These are phyloP conservation scores for Kregervanrija fluxuum DNA, from an alignment of 805 yeast genomes.

Conservation along the genomic window DNA sequence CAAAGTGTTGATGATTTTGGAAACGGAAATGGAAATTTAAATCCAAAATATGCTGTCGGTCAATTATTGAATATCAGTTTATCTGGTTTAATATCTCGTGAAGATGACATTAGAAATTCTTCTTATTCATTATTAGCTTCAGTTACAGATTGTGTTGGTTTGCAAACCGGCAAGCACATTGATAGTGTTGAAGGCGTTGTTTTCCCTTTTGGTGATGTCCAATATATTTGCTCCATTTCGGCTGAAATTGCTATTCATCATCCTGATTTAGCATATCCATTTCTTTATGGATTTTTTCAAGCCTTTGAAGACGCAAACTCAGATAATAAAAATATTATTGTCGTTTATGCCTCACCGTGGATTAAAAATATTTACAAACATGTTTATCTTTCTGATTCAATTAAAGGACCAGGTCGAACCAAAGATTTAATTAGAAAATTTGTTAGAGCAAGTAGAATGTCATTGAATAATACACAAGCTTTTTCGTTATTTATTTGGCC, in stretches of 20 bases:
- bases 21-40: slow-evolving; percentile 31
- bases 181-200: slow-evolving; percentile 51
- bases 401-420: slow-evolving; percentile 52
- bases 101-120: slow-evolving; percentile 52
- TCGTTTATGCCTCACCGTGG: slow-evolving; percentile 67
- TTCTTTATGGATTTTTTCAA: slow-evolving; percentile 41
- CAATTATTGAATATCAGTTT: slow-evolving; percentile 57
- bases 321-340: slow-evolving; percentile 32
- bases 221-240: slow-evolving; percentile 53
- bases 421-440: slow-evolving; percentile 56
- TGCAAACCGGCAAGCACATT: slow-evolving; percentile 52
- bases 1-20: slow-evolving; percentile 17
- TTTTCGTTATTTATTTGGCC: slow-evolving; percentile 64
- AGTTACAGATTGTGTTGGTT: slow-evolving; percentile 48
- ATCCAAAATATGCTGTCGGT: slow-evolving; percentile 33
- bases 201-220: slow-evolving; percentile 61
- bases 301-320: slow-evolving; percentile 38
- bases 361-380: slow-evolving; percentile 53
- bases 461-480: slow-evolving; percentile 40
- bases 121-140: slow-evolving; percentile 60
- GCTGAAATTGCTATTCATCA: slow-evolving; percentile 45
- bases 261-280: slow-evolving; percentile 56
- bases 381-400: slow-evolving; percentile 48
- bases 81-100: slow-evolving; percentile 57
- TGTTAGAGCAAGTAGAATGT: slow-evolving; percentile 48